These are phyloP conservation scores for Alternaria sp. DNA, from an alignment of 2,329 filamentous ascomycete genomes.

Conservation along the genomic window DNA sequence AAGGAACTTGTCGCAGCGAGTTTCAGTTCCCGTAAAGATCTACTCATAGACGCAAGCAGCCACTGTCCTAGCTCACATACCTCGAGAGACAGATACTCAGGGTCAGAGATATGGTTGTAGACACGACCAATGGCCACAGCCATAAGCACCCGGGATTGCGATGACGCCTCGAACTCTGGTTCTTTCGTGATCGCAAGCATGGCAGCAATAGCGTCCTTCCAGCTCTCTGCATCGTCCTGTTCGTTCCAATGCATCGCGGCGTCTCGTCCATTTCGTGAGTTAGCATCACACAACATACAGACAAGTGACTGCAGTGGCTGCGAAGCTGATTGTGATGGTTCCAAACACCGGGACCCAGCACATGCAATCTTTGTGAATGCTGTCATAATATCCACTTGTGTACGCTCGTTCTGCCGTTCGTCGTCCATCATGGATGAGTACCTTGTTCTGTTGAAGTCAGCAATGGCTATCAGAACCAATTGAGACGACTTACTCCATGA, in stretches of 20 bases:
- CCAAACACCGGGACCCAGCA: slow-evolving; percentile 39
- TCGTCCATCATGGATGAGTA: slow-evolving; percentile 32
- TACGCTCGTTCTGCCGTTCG: slow-evolving; percentile 22
- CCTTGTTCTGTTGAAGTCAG: slow-evolving; percentile 33
- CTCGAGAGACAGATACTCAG: slow-evolving; percentile 71
- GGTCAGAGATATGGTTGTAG: slow-evolving; percentile 69
- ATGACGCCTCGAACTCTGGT: slow-evolving; percentile 40
- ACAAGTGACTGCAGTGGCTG: slow-evolving; percentile 21
- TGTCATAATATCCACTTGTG: slow-evolving; percentile 35
- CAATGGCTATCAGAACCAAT: too few species aligned
- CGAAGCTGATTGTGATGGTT: slow-evolving; percentile 2
- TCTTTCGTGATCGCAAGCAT: slow-evolving; percentile 42
- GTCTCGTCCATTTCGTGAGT: slow-evolving; percentile 2
- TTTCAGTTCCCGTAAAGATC: slow-evolving; percentile 84
- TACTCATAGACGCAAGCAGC: slow-evolving; percentile 81
- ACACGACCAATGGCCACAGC: slow-evolving; percentile 67
- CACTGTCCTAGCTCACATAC: slow-evolving; percentile 76
- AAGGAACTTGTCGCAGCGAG: slow-evolving; percentile 78
- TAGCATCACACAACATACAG: slow-evolving; percentile 40
- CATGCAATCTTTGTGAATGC: slow-evolving; percentile 47
- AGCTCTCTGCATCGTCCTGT: slow-evolving; percentile 31
- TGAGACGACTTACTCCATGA: slow-evolving; percentile 34
- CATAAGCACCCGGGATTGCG: slow-evolving; percentile 42
- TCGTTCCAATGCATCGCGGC: slow-evolving; percentile 36
- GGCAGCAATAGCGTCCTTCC: slow-evolving; percentile 43